Percentiles rank a stretch among this genome's conserved stretches.
Evolutionary conservation across 768 basidiomycete species (phyloP).

Genomic region (Boletus patriciae): DNA sequence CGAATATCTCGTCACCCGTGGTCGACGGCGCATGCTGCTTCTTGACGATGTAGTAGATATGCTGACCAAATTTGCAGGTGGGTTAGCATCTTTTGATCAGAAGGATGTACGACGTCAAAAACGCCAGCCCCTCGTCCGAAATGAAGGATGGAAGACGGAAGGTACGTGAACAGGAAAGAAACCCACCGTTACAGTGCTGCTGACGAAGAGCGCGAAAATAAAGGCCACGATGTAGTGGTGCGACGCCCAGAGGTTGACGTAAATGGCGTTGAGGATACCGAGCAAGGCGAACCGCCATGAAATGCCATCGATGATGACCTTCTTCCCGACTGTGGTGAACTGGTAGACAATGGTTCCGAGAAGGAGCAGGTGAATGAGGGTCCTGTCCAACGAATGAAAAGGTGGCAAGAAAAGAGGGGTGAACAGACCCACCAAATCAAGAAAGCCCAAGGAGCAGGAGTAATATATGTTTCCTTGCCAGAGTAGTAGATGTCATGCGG

Average conservation of each 20-base stretch:
- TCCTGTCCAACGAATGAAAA: slow-evolving; percentile 46
- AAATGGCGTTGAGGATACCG: slow-evolving; percentile 82
- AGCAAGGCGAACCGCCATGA: slow-evolving; percentile 92
- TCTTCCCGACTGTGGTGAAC: slow-evolving; percentile 76
- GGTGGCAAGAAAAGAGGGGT: neutral
- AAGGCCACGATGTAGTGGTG: slow-evolving; percentile 81
- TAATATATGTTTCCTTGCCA: slow-evolving; percentile 87
- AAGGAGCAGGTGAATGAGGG: slow-evolving; percentile 85
- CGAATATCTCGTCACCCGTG: slow-evolving; percentile 77
- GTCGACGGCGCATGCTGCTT: slow-evolving; percentile 70
- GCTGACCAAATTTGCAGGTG: slow-evolving; percentile 39
- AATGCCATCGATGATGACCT: slow-evolving; percentile 80
- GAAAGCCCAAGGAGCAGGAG: slow-evolving; percentile 93
- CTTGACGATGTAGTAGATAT: slow-evolving; percentile 95
- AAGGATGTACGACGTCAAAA: neutral
- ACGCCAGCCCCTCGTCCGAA: slow-evolving; percentile 3
- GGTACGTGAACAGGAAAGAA: neutral
- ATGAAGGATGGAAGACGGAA: slow-evolving; percentile 17
- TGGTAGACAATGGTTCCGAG: slow-evolving; percentile 91
- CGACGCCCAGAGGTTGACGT: slow-evolving; percentile 82
- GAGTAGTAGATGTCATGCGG: slow-evolving; percentile 69
- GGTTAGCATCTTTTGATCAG: slow-evolving; percentile 16
- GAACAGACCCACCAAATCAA: slow-evolving; percentile 67
- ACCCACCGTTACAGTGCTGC: slow-evolving; percentile 58
- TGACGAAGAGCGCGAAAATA: slow-evolving; percentile 84